Evolutionary conservation across 2,329 filamentous ascomycete genomes (phyloP), one percentile per base, ranked within the genome.

Genomic region (Penicillium verrucosum): DNA sequence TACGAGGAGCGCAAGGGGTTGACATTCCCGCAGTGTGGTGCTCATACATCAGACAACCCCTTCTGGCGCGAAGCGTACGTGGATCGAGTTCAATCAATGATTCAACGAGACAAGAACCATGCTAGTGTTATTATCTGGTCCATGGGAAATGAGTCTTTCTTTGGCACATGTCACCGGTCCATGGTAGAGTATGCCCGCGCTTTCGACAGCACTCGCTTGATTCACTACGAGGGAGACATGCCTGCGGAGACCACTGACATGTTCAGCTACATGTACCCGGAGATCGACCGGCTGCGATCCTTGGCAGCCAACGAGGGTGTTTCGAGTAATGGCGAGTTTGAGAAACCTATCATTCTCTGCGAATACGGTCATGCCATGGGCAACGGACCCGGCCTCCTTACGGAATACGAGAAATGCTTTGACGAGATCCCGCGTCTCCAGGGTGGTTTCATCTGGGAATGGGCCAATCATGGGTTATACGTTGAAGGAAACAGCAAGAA

Each of bases 91-190:
- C 73, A 78, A 32, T 84, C 88, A 53, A 73, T 90, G 54, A 78
- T 90, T 0, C 80, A 85, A 64, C 79, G 88, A 16, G 87, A 90
- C 70, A 89, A 89, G 72, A 87, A 90, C 56, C 85, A 89, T 61
- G 71, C 88, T 0, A 86, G 81, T n/a, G 78, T 90, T 48, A 84
- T 90, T 47, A 82, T 89, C 41, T 90, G 88, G 88, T 87, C 84
- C 45, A 76, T 90, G 0, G 88, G 88, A 0, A 90, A 90, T 64
- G 88, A 90, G 67, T 82, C 87, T 0, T 90, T 89, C 67, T 89
- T 88, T 64, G 88, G 88, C 0, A 75, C 77, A 9, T 90, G 90
- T 65, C 85, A 88, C 65, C 78, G 78, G 44, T 83, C 82, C 34
- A 90, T 90, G 88, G 85, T 86, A 62, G 74, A 85, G 4, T 86